Conservation (phyloP, 495 filamentous ascomycete genomes). For the Melanomma pulvis-pyrius region DNA sequence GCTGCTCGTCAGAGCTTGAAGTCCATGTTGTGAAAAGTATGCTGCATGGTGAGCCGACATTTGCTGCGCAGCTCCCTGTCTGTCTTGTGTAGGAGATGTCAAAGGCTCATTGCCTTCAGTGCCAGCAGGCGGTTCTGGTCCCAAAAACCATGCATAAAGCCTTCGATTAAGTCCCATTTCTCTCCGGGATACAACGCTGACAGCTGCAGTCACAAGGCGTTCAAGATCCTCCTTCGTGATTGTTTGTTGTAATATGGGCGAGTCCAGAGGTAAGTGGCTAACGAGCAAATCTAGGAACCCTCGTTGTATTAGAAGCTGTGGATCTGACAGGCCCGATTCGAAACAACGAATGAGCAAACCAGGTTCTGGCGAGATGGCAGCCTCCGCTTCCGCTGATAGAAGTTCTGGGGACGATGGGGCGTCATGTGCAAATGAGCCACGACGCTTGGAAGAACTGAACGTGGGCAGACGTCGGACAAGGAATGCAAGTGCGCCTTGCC, state of each 20-base stretch:
- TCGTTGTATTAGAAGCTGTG: slow-evolving; percentile 87
- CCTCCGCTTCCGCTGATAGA: slow-evolving; percentile 57
- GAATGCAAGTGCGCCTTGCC: slow-evolving; percentile 85
- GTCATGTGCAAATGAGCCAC: slow-evolving; percentile 26
- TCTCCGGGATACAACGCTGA: slow-evolving; percentile 78
- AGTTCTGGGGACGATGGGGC: slow-evolving; percentile 33
- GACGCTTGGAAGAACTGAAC: slow-evolving; percentile 51
- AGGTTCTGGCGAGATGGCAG: slow-evolving; percentile 87
- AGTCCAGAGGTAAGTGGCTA: slow-evolving; percentile 86
- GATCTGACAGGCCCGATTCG: slow-evolving; percentile 83
- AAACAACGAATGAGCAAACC: slow-evolving; percentile 89
- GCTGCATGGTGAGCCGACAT: slow-evolving; percentile 51
- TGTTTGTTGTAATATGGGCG: slow-evolving; percentile 72
- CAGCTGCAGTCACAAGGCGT: slow-evolving; percentile 77
- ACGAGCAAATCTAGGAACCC: slow-evolving; percentile 93
- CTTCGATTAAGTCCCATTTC: slow-evolving; percentile 96
- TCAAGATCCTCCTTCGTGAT: slow-evolving; percentile 75
- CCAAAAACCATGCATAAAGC: slow-evolving; percentile 95
- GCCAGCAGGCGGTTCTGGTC: slow-evolving; percentile 67
- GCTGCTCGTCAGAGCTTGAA: slow-evolving; percentile 71
- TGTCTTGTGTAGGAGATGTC: slow-evolving; percentile 54
- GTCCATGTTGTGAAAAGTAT: slow-evolving; percentile 82
- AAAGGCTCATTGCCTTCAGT: slow-evolving; percentile 46
- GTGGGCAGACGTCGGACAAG: slow-evolving; percentile 77
- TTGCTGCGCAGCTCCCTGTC: slow-evolving; percentile 53